phyloP scores from a whole-genome alignment of 2,329 filamentous ascomycete genomes.

The Calonectria ilicicola region DNA sequence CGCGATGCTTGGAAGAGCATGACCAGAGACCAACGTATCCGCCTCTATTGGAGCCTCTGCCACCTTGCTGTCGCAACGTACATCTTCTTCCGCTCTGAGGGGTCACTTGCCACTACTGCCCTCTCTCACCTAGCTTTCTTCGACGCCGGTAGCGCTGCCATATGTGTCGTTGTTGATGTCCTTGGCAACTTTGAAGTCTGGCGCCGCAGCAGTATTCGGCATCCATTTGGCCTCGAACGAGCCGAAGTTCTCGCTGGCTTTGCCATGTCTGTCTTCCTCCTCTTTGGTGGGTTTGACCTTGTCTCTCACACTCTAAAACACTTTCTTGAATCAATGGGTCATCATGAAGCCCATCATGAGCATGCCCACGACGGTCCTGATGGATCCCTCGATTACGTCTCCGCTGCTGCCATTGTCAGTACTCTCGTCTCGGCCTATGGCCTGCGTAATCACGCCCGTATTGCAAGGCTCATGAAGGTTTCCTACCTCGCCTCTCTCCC shows the following conservation, averaged over 20 bases:
- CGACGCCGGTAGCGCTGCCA: conserved; percentile 89
- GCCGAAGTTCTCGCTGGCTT: conserved; percentile 96
- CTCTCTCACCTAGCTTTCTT: conserved; percentile 95
- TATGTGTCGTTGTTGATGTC: conserved; percentile 93
- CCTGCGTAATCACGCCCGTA: conserved; percentile 90
- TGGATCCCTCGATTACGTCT: conserved; percentile 84
- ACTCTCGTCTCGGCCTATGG: conserved; percentile 89
- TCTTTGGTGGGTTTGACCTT: conserved; percentile 98
- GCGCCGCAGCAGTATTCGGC: conserved; percentile 90
- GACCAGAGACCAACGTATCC: conserved; percentile 85
- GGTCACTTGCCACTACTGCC: conserved; percentile 90
- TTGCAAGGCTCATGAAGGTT: conserved; percentile 91
- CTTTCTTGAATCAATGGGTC: conserved; percentile 74
- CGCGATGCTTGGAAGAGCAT: conserved; percentile 91
- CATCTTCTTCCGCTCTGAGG: conserved; percentile 87
- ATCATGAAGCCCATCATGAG: conserved; percentile 78
- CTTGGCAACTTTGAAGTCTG: conserved; percentile 98
- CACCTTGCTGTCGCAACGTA: conserved; percentile 87
- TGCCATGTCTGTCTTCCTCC: conserved; percentile 92
- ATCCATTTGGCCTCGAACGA: conserved; percentile 93
- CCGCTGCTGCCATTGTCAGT: conserved; percentile 82
- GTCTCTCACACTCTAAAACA: conserved; percentile 95
- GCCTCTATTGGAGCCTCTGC: conserved; percentile 90
- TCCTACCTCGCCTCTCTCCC: conserved; percentile 85
- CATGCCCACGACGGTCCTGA: conserved; percentile 74